Conservation (phyloP, 78 protist species). For the Anaeramoeba flamelloides region DNA sequence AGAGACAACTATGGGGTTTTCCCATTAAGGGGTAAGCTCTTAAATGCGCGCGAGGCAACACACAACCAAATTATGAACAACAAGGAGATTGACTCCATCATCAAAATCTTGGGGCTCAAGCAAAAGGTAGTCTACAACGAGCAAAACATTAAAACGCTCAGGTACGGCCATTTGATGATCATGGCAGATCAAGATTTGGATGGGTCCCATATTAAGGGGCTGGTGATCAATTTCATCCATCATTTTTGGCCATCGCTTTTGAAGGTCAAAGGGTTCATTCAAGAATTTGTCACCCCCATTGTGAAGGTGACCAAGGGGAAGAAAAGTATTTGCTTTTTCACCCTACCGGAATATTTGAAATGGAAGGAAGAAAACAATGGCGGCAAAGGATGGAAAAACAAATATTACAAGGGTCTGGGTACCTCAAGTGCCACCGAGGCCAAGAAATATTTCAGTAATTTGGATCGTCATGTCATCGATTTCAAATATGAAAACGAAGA, state of each 20-base stretch:
- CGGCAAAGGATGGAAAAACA: constrained; percentile 41
- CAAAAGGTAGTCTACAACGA: not conserved
- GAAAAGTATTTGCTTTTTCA: constrained; percentile 56
- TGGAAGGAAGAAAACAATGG: constrained; percentile 37
- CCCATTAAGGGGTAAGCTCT: constrained; percentile 93
- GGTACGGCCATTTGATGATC: constrained; percentile 96
- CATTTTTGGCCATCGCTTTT: constrained; percentile 86
- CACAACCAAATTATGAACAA: constrained; percentile 36
- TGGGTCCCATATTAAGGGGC: constrained; percentile 99
- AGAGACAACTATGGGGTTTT: constrained; percentile 91
- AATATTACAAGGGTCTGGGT: constrained; percentile 79
- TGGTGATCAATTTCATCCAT: constrained; percentile 88
- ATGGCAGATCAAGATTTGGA: constrained; percentile 92
- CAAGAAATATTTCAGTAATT: not conserved
- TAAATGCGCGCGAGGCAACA: constrained; percentile 88
- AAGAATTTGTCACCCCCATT: constrained; percentile 94
- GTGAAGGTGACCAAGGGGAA: constrained; percentile 50
- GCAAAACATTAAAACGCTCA: constrained; percentile 24
- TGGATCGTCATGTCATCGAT: not conserved
- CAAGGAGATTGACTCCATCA: constrained; percentile 60
- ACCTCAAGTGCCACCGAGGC: not conserved
- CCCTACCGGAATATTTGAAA: constrained; percentile 62
- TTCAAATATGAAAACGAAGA: not conserved
- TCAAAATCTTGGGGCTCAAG: constrained; percentile 62
- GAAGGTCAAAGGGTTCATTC: constrained; percentile 52